Percentiles rank a stretch among this genome's conserved stretches.
These are phyloP conservation scores for Rhizopogon vesiculosus DNA, from an alignment of 768 basidiomycete species.

Conservation along the genomic window DNA sequence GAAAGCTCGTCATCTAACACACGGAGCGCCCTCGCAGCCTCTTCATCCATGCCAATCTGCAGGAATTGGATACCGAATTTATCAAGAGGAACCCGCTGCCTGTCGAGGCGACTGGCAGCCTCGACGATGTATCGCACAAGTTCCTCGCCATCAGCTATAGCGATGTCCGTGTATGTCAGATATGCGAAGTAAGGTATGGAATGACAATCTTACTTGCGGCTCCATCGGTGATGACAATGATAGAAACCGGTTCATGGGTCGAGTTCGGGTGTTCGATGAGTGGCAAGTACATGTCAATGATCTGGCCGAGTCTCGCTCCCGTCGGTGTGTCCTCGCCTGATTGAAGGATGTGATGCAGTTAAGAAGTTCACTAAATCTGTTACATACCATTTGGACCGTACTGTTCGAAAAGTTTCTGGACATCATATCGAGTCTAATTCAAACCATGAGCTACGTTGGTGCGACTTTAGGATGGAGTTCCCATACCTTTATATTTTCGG, in stretches of 20 bases:
- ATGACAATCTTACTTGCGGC: conserved; percentile 31
- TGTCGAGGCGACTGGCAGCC: conserved; percentile 35
- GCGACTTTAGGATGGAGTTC: background rate
- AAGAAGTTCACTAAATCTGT: background rate
- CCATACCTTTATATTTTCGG: conserved; percentile 20
- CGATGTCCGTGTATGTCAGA: conserved; percentile 1
- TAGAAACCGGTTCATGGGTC: conserved; percentile 29
- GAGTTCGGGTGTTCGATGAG: conserved; percentile 22
- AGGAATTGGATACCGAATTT: conserved; percentile 44
- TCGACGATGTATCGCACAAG: conserved; percentile 28
- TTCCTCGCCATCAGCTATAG: conserved; percentile 19
- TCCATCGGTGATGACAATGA: conserved; percentile 35
- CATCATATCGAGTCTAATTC: conserved; percentile 16
- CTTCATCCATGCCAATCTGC: conserved; percentile 37
- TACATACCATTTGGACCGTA: conserved; percentile 18
- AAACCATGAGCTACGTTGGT: background rate
- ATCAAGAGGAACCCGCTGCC: conserved; percentile 25
- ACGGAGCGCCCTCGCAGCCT: conserved; percentile 34
- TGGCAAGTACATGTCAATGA: conserved; percentile 33
- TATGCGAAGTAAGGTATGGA: background rate
- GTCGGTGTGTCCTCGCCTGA: conserved; percentile 33
- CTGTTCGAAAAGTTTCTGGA: conserved; percentile 20
- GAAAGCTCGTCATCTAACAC: conserved; percentile 35
- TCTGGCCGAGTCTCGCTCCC: conserved; percentile 31
- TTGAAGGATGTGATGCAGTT: background rate